Evolutionary conservation across 441 rosid genomes (phyloP), one percentile per base, ranked within the genome.

Genomic region (Gossypium aridum): DNA sequence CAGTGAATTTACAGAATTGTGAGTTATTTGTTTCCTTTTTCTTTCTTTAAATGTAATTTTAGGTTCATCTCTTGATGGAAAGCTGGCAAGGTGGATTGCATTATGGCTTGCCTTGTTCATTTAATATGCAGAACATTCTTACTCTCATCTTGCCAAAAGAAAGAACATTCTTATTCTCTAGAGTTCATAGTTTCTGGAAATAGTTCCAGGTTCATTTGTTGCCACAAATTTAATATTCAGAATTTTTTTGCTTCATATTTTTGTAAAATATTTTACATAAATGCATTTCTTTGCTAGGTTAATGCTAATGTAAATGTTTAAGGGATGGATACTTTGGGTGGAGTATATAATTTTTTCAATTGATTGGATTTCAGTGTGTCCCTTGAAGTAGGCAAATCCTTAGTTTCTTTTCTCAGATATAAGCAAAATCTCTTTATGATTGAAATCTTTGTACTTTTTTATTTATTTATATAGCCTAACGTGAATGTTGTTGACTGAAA

Each of bases 1-100:
- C 95, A 54, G 19, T 80, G 51, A 82, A 85, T 64, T 76, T 73
- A 64, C 89, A 91, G 81, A 71, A 82, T 43, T 90, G 94, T 90
- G 77, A 91, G 97, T 83, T 75, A 6, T 14, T 71, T 14, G 43
- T 66, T 63, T 37, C 47, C 17, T 37, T 60, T 55, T 59, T 1
- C 23, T 53, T n/a, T 51, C 3, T 75, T 75, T 62, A 57, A 37
- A 20, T 37, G 45, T 37, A 39, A 37, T 39, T 71, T 13, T 23
- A 20, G 19, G 14, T 71, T 51, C 31, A 14, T 57, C 10, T 43
- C 22, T 76, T 73, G 31, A 37, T 61, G 22, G 75, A 61, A 79
- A 61, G 73, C 74, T 34, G 37, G 76, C 31, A 69, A 57, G 37
- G 47, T 60, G 60, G 13, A 25, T 73, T 10, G 6, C 31, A 10